These are phyloP conservation scores for Coniochaeta pulveracea DNA, from an alignment of 2,329 filamentous ascomycete genomes.

Conservation along the genomic window DNA sequence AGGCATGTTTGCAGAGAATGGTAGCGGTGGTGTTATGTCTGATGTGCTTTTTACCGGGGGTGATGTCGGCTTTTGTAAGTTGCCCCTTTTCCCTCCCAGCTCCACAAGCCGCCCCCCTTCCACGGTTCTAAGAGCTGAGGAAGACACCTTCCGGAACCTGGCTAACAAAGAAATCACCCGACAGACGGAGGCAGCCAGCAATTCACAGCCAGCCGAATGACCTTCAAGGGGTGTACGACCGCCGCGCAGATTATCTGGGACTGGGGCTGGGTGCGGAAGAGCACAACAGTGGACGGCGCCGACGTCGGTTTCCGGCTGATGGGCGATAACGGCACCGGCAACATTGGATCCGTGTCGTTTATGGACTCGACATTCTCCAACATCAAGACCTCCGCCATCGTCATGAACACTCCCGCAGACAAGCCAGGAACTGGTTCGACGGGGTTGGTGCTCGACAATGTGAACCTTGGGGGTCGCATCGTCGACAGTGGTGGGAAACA, in stretches of 20 bases:
- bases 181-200: conserved; percentile 1
- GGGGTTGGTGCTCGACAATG: conserved; percentile 1
- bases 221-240: neutral
- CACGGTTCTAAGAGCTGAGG: too few species aligned
- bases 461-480: neutral
- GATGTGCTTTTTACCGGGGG: neutral
- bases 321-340: neutral
- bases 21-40: conserved; percentile 1
- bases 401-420: neutral
- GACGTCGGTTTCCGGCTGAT: neutral
- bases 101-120: too few species aligned
- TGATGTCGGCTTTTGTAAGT: conserved; percentile 2
- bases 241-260: neutral
- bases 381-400: conserved; percentile 1
- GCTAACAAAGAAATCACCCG: neutral
- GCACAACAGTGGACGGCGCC: neutral
- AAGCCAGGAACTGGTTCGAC: conserved; percentile 2
- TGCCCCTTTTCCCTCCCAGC: neutral
- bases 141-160: neutral
- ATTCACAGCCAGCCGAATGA: neutral
- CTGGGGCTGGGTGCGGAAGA: conserved; percentile 4
- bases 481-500: conserved; percentile 1
- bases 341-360: neutral
- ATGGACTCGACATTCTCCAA: conserved; percentile 1
- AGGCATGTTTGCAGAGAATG: conserved; percentile 4